Evolutionary conservation across 441 rosid genomes (phyloP).

Genomic region (Arabidopsis hybrid): DNA sequence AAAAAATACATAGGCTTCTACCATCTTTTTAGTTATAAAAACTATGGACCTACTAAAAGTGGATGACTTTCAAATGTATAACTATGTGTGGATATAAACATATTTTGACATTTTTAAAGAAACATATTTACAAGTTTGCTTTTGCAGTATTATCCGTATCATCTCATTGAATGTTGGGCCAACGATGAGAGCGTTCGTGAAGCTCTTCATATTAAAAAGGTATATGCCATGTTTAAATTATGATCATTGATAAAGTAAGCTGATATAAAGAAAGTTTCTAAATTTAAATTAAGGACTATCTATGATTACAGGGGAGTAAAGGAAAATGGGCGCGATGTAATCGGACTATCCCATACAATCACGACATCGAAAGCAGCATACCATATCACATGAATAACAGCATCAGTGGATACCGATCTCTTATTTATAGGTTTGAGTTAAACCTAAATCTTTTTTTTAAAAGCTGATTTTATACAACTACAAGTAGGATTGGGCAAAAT

Average conservation of each 20-base stretch:
- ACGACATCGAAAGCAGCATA: constrained; percentile 25
- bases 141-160: background rate
- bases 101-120: background rate
- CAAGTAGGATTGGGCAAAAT: background rate
- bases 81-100: background rate
- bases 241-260: background rate
- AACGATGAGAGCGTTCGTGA: background rate
- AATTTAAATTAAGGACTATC: background rate
- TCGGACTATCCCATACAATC: background rate
- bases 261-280: background rate
- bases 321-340: constrained; percentile 30
- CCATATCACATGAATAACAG: constrained; percentile 39
- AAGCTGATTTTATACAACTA: background rate
- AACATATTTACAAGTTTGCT: constrained; percentile 20
- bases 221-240: background rate
- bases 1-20: too few species aligned
- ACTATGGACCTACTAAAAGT: background rate
- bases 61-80: background rate
- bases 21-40: background rate
- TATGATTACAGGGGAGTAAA: background rate
- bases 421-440: constrained; percentile 63
- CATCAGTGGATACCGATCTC: constrained; percentile 52
- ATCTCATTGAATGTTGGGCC: background rate
- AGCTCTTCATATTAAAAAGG: constrained; percentile 25
- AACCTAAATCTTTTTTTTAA: background rate